Evolutionary conservation across 371 early-diverging fungal species (phyloP).

Genomic region (Lichtheimia ornata): DNA sequence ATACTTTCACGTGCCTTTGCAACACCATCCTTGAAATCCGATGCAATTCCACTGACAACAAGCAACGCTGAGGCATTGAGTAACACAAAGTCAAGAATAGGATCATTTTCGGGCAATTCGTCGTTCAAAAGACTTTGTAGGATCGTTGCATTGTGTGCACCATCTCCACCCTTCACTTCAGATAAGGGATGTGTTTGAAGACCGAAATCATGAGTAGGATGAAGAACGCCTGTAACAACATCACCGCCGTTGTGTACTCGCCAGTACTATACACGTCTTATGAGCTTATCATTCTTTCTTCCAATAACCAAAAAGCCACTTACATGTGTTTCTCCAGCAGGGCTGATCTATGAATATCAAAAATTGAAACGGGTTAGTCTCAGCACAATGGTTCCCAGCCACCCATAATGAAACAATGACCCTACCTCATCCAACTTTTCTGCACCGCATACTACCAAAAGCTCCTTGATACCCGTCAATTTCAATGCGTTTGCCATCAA

Average conservation of each 20-base stretch:
- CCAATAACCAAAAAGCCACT: conserved; percentile 11
- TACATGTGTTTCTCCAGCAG: conserved; percentile 75
- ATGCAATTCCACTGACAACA: conserved; percentile 78
- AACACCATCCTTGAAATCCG: conserved; percentile 78
- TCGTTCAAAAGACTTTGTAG: conserved; percentile 68
- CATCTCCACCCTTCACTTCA: conserved; percentile 79
- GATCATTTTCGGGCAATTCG: conserved; percentile 54
- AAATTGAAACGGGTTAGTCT: background rate
- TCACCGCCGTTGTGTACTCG: conserved; percentile 56
- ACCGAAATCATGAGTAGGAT: conserved; percentile 86
- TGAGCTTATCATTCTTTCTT: background rate
- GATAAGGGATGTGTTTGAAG: conserved; percentile 72
- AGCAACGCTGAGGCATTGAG: conserved; percentile 89
- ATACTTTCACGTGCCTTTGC: conserved; percentile 76
- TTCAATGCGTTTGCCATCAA: conserved; percentile 85
- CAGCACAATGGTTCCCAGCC: background rate
- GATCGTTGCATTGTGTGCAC: conserved; percentile 72
- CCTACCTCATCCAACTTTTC: conserved; percentile 79
- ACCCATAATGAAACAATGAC: too few species aligned
- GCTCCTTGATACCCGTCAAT: conserved; percentile 74
- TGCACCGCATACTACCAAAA: conserved; percentile 85
- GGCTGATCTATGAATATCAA: conserved; percentile 58
- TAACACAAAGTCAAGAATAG: conserved; percentile 90
- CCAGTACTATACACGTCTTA: conserved; percentile 61
- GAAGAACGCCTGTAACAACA: conserved; percentile 65